These are phyloP conservation scores for Boletus speciosus DNA, from an alignment of 768 basidiomycete genomes.

Conservation along the genomic window DNA sequence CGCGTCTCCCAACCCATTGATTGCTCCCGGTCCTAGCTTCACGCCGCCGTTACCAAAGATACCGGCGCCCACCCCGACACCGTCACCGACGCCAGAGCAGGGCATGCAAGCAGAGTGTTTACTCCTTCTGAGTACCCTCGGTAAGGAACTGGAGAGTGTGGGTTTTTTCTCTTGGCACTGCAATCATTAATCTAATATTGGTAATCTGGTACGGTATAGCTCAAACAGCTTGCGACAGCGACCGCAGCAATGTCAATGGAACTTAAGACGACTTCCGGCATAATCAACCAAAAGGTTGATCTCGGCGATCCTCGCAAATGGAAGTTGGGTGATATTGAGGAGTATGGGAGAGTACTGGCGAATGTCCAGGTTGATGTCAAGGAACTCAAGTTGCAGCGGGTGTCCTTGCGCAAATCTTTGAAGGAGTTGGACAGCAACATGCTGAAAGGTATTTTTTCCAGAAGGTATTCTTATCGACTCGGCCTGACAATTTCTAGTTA, in stretches of 20 bases:
- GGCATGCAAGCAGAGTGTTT: conserved; percentile 69
- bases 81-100: conserved; percentile 38
- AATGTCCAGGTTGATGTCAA: conserved; percentile 50
- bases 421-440: conserved; percentile 61
- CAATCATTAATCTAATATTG: neutral
- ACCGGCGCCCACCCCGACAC: conserved; percentile 5
- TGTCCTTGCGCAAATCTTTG: conserved; percentile 39
- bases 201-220: conserved; percentile 31
- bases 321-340: conserved; percentile 48
- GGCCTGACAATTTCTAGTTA: conserved; percentile 44
- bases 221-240: conserved; percentile 39
- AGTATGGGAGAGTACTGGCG: conserved; percentile 40
- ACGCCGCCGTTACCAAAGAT: conserved; percentile 2
- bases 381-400: conserved; percentile 42
- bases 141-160: conserved; percentile 58
- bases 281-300: conserved; percentile 42
- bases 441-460: conserved; percentile 53
- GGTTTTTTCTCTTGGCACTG: conserved; percentile 23
- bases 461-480: neutral
- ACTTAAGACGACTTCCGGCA: conserved; percentile 35
- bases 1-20: neutral
- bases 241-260: conserved; percentile 36
- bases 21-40: conserved; percentile 1
- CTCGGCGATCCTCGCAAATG: conserved; percentile 49
- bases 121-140: conserved; percentile 44